phyloP scores from a whole-genome alignment of 1,284 basidiomycete species.

The Anthracocystis setariae region DNA sequence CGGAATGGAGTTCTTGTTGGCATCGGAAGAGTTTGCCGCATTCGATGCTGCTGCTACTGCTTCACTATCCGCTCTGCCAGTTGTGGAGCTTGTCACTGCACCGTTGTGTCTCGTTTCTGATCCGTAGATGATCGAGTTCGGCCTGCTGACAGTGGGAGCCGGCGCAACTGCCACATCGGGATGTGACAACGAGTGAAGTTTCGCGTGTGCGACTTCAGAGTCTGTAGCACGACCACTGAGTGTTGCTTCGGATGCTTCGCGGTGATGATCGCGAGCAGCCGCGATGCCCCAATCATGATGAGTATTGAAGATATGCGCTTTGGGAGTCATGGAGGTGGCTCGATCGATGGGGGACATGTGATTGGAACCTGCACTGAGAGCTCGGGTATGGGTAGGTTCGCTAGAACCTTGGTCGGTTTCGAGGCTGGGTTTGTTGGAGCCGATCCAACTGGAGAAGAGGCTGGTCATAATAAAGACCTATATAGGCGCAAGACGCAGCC shows the following conservation, averaged over 20 bases:
- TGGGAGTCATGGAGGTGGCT: conserved; percentile 46
- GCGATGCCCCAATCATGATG: conserved; percentile 16
- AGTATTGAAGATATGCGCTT: conserved; percentile 23
- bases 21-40: conserved; percentile 17
- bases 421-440: conserved; percentile 24
- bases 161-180: conserved; percentile 1
- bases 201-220: background rate
- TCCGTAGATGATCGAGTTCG: conserved; percentile 10
- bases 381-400: conserved; percentile 21
- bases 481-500: background rate
- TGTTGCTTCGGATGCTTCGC: conserved; percentile 43
- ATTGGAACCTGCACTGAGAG: conserved; percentile 19
- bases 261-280: conserved; percentile 24
- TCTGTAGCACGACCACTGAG: conserved; percentile 30
- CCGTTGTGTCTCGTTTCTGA: conserved; percentile 26
- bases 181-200: background rate
- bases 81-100: conserved; percentile 24
- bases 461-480: conserved; percentile 26
- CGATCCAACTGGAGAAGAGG: conserved; percentile 41
- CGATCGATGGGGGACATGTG: conserved; percentile 46
- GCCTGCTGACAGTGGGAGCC: conserved; percentile 24
- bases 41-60: conserved; percentile 42
- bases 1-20: conserved; percentile 16
- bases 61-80: conserved; percentile 44
- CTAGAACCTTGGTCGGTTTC: conserved; percentile 28